phyloP scores from a whole-genome alignment of 352 stramenopile genomes.

The Phytophthora hibernalis region DNA sequence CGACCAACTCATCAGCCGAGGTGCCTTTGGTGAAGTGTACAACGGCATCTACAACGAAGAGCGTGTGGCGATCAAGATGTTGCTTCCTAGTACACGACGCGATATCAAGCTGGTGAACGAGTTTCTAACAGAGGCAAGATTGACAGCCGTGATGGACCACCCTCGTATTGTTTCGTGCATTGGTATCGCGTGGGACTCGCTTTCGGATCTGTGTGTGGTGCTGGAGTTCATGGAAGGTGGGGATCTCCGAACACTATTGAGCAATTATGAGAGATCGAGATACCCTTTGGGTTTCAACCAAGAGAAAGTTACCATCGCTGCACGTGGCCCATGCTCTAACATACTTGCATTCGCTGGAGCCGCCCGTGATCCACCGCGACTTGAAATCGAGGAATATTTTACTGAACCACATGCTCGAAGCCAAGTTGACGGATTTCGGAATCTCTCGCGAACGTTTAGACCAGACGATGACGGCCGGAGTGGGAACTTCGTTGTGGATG shows the following conservation, averaged over 20 bases:
- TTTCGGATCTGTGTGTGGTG: too few relatives aligned
- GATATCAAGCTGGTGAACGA: conserved; percentile 14
- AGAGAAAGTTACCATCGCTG: conserved; percentile 31
- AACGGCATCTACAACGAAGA: conserved; percentile 10
- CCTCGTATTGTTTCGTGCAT: too few relatives aligned
- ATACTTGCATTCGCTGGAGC: conserved; percentile 47
- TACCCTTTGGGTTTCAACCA: conserved; percentile 2
- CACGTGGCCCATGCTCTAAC: conserved; percentile 43
- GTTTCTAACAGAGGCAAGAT: conserved; percentile 12
- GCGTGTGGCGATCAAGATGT: conserved; percentile 15
- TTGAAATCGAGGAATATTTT: conserved; percentile 49
- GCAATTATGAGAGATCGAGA: conserved; percentile 5
- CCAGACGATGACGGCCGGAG: too few relatives aligned
- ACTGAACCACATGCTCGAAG: conserved; percentile 30
- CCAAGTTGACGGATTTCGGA: conserved; percentile 50
- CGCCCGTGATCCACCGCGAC: conserved; percentile 47
- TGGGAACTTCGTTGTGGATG: too few relatives aligned
- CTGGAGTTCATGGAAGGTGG: too few relatives aligned
- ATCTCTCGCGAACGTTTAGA: conserved; percentile 29
- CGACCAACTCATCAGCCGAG: conserved; percentile 6
- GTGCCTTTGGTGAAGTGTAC: too few relatives aligned
- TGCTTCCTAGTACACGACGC: conserved; percentile 16
- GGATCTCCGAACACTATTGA: conserved; percentile 1
- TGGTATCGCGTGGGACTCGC: too few relatives aligned
- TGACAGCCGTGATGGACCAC: conserved; percentile 10